Evolutionary conservation across 257 asterid genomes (phyloP).

Genomic region (Linderniella brevidens): DNA sequence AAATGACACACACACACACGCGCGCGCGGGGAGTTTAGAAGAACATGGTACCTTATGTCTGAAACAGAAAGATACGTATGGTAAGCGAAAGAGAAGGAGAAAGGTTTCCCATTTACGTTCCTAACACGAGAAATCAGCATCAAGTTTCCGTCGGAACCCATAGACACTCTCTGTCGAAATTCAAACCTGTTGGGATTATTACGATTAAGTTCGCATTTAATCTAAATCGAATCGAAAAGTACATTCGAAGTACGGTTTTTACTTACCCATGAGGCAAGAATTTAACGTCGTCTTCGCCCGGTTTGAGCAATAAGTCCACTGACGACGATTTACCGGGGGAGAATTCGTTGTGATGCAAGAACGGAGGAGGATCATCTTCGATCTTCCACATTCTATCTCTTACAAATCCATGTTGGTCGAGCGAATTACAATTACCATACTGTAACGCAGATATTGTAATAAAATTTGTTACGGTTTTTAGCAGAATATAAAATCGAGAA

Average conservation of each 20-base stretch:
- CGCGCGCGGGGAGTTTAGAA: too few relatives aligned
- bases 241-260: neutral
- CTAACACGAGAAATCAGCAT: conserved; percentile 68
- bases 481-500: neutral
- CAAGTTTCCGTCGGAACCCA: conserved; percentile 67
- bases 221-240: too few relatives aligned
- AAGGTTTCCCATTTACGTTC: conserved; percentile 71
- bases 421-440: conserved; percentile 58
- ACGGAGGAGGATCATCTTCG: conserved; percentile 70
- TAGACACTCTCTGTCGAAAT: conserved; percentile 65
- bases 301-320: conserved; percentile 71
- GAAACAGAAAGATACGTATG: conserved; percentile 78
- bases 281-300: conserved; percentile 73
- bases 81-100: conserved; percentile 81
- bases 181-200: conserved; percentile 34
- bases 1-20: too few relatives aligned
- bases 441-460: conserved; percentile 10
- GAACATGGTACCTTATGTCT: conserved; percentile 50
- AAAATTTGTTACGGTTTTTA: neutral
- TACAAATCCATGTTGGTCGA: conserved; percentile 78
- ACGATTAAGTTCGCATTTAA: too few relatives aligned
- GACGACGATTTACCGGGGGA: conserved; percentile 51
- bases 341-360: conserved; percentile 23
- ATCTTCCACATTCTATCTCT: conserved; percentile 70
- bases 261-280: conserved; percentile 90